These are phyloP conservation scores for Aspergillus arachidicola DNA, from an alignment of 2,329 filamentous ascomycete species.

Conservation along the genomic window DNA sequence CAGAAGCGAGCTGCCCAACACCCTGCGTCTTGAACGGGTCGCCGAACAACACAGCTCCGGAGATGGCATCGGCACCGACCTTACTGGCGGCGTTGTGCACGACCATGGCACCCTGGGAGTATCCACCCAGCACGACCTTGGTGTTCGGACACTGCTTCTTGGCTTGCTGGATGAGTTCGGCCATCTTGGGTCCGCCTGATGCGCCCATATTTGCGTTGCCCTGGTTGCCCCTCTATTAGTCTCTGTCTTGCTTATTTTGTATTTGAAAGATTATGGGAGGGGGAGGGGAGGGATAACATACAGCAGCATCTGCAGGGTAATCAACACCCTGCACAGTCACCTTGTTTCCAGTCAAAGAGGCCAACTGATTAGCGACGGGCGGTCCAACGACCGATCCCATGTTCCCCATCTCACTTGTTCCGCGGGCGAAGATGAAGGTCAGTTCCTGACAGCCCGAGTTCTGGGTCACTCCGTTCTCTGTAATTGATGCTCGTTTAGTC, in stretches of 20 bases:
- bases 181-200: constrained; percentile 34
- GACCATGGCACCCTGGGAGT: constrained; percentile 41
- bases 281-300: constrained; percentile 2
- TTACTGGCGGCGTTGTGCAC: constrained; percentile 34
- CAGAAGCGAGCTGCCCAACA: constrained; percentile 41
- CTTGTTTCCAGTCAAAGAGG: constrained; percentile 27
- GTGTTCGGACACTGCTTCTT: constrained; percentile 35
- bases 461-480: constrained; percentile 43
- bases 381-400: constrained; percentile 47
- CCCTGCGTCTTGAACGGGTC: constrained; percentile 48
- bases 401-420: constrained; percentile 46
- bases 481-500: constrained; percentile 26
- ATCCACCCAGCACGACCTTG: constrained; percentile 38
- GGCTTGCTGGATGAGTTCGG: constrained; percentile 31
- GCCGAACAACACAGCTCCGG: constrained; percentile 48
- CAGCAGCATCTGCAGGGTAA: constrained; percentile 32
- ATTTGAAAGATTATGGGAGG: no score
- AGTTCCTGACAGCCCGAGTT: constrained; percentile 44
- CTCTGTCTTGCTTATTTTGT: neutral
- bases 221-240: constrained; percentile 14
- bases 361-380: constrained; percentile 30
- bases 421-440: constrained; percentile 49
- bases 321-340: constrained; percentile 37
- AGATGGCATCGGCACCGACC: constrained; percentile 38
- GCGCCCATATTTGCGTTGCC: constrained; percentile 30